Evolutionary conservation across 2,329 filamentous ascomycete species (phyloP).

Genomic region (Diaporthe caulivora): DNA sequence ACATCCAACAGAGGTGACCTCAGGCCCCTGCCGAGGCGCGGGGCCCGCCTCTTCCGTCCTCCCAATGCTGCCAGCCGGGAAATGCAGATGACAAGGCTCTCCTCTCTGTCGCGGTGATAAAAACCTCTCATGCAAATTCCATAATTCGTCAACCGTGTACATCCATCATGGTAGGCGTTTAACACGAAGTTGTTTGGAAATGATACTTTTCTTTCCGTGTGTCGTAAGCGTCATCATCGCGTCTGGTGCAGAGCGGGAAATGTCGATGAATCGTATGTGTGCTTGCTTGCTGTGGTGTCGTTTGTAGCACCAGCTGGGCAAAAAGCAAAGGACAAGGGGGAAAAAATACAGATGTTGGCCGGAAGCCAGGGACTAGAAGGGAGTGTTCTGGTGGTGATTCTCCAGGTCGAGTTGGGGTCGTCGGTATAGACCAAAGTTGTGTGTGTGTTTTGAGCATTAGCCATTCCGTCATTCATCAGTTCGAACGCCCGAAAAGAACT

Average conservation of each 20-base stretch:
- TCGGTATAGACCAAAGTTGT: conserved; percentile 27
- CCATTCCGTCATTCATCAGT: conserved; percentile 37
- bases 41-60: not conserved
- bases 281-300: conserved; percentile 34
- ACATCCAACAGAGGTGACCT: not conserved
- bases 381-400: conserved; percentile 15
- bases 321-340: no score
- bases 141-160: conserved; percentile 72
- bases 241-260: conserved; percentile 34
- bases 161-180: conserved; percentile 57
- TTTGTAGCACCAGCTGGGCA: not conserved
- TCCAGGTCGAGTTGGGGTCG: conserved; percentile 19
- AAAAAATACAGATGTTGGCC: conserved; percentile 38
- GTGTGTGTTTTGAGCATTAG: conserved; percentile 37
- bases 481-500: conserved; percentile 31
- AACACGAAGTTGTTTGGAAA: conserved; percentile 32
- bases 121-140: conserved; percentile 43
- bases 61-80: conserved; percentile 25
- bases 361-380: conserved; percentile 27
- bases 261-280: conserved; percentile 40
- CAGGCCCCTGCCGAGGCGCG: not conserved
- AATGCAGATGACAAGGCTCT: conserved; percentile 33
- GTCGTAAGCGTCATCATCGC: conserved; percentile 42
- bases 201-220: conserved; percentile 16
- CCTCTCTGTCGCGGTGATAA: conserved; percentile 40